Evolutionary conservation across 352 stramenopile species (phyloP).

Genomic region (Lagenidium giganteum): DNA sequence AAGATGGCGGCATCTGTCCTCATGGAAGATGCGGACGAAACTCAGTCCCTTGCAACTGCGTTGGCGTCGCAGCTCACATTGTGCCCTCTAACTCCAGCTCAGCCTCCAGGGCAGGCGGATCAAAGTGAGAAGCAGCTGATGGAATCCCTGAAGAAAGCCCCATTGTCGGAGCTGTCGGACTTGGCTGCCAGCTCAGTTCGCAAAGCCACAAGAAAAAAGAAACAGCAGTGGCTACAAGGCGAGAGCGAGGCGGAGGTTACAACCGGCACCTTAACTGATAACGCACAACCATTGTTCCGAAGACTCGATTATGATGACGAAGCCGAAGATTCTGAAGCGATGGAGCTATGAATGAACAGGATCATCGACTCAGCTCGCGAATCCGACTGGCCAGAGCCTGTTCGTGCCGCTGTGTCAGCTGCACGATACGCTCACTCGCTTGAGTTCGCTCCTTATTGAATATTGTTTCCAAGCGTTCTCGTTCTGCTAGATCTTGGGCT

Average conservation of each 20-base stretch:
- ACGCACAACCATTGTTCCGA: too few species aligned
- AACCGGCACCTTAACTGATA: too few species aligned
- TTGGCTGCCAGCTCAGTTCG: constrained; percentile 25
- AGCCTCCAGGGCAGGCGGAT: constrained; percentile 30
- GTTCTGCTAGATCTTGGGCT: constrained; percentile 27
- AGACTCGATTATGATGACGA: not conserved
- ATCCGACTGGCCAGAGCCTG: constrained; percentile 36
- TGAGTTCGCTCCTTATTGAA: constrained; percentile 65
- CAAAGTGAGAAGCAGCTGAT: constrained; percentile 41
- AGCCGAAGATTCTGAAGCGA: not conserved
- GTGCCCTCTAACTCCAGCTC: constrained; percentile 35
- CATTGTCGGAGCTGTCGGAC: constrained; percentile 35
- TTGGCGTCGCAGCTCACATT: too few species aligned
- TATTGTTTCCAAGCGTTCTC: constrained; percentile 50
- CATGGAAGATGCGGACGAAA: constrained; percentile 8
- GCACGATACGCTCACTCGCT: constrained; percentile 81
- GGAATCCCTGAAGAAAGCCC: constrained; percentile 42
- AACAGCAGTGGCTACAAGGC: not conserved
- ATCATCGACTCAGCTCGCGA: constrained; percentile 10
- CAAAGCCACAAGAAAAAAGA: constrained; percentile 18
- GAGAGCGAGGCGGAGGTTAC: too few species aligned
- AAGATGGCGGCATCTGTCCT: constrained; percentile 19
- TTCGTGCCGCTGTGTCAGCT: constrained; percentile 68
- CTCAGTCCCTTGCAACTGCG: too few species aligned
- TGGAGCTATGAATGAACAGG: not conserved